Evolutionary conservation across 768 basidiomycete species (phyloP).

Genomic region (Tulasnella sp.): DNA sequence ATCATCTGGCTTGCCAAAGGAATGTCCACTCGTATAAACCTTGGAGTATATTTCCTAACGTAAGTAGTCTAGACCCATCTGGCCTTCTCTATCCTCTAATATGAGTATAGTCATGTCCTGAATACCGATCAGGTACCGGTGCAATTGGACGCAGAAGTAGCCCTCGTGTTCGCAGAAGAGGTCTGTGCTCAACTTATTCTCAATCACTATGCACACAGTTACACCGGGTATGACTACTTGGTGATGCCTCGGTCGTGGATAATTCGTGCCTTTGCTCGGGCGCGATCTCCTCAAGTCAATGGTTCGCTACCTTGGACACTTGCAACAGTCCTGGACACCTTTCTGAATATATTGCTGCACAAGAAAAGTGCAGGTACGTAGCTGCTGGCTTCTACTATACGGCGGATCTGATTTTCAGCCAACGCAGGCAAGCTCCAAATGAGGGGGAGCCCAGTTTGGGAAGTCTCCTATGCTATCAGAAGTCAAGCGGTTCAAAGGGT

Average conservation of each 20-base stretch:
- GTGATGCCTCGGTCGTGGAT: not conserved
- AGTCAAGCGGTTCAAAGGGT: not conserved
- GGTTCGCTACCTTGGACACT: not conserved
- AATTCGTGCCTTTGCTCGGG: not conserved
- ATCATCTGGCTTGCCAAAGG: not conserved
- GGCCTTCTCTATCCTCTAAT: not conserved
- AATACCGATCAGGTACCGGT: too few relatives aligned
- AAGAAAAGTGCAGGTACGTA: not conserved
- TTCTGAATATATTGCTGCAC: not conserved
- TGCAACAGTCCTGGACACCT: not conserved
- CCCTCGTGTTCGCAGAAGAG: not conserved
- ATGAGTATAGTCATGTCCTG: not conserved
- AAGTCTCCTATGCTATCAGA: not conserved
- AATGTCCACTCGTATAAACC: not conserved
- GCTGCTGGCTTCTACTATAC: not conserved
- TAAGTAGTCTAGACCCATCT: not conserved
- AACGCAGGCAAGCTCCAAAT: not conserved
- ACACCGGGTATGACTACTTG: not conserved
- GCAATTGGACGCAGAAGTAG: not conserved
- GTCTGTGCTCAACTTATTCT: not conserved
- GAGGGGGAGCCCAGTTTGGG: not conserved
- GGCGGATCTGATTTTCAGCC: not conserved
- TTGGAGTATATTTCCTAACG: not conserved
- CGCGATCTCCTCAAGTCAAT: not conserved
- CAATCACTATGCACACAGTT: not conserved